A percentile compares a stretch with the other conserved stretches of the same genome.
Evolutionary conservation across 306 rosid genomes (phyloP).

Genomic region (Erythrophleum fordii): DNA sequence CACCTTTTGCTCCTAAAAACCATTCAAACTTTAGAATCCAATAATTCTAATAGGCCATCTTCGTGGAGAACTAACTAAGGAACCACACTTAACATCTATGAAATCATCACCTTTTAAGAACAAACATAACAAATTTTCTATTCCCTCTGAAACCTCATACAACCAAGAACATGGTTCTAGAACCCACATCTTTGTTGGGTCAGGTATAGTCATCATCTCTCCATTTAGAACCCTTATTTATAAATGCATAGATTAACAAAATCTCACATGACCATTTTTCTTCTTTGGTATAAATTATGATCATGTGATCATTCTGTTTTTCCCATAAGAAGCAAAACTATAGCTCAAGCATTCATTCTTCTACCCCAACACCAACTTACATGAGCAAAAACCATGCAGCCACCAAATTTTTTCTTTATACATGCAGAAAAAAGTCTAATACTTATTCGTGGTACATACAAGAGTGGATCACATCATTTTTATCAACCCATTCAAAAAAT

Average conservation of each 20-base stretch:
- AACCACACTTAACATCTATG: no score
- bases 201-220: not conserved
- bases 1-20: no score
- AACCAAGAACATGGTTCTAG: not conserved
- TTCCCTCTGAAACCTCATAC: slow-evolving; percentile 2
- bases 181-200: not conserved
- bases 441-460: not conserved
- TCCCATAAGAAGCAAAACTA: not conserved
- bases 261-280: not conserved
- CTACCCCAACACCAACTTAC: not conserved
- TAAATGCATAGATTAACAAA: no score
- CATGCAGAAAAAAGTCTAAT: not conserved
- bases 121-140: not conserved
- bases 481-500: slow-evolving; percentile 31
- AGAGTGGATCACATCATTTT: not conserved
- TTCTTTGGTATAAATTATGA: not conserved
- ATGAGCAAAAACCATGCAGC: not conserved
- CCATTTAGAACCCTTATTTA: no score
- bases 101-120: not conserved
- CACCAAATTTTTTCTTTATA: not conserved
- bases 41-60: no score
- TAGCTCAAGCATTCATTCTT: not conserved
- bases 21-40: no score
- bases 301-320: not conserved
- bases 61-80: no score